Evolutionary conservation across 2,329 filamentous ascomycete genomes (phyloP).

Genomic region (Colletotrichum coccodes): DNA sequence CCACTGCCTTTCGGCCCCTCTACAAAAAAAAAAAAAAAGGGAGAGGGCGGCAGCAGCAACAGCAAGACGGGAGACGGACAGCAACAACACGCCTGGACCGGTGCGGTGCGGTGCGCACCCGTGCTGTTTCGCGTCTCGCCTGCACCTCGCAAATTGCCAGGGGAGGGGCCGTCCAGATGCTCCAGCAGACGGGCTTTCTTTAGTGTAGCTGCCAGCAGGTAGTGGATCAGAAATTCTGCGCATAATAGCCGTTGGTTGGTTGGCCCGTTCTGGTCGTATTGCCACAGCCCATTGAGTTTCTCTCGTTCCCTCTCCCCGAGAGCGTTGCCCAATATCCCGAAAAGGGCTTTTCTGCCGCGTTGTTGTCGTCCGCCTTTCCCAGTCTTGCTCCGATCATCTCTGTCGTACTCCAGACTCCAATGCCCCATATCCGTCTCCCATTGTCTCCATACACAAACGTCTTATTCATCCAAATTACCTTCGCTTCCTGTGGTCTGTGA

Average conservation of each 20-base stretch:
- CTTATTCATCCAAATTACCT: constrained; percentile 25
- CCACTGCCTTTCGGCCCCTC: constrained; percentile 26
- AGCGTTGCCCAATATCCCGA: constrained; percentile 6
- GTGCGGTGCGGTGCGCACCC: no score
- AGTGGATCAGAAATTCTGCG: neutral
- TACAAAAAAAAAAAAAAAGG: neutral
- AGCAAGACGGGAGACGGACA: neutral
- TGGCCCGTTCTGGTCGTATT: neutral
- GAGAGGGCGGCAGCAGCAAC: neutral
- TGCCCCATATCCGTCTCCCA: constrained; percentile 2
- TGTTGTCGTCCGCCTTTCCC: neutral
- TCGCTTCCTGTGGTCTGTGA: constrained; percentile 16
- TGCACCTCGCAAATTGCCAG: constrained; percentile 23
- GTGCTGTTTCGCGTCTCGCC: neutral
- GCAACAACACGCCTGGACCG: neutral
- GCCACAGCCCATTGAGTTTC: neutral
- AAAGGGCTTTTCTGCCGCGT: constrained; percentile 11
- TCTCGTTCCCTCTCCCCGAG: neutral
- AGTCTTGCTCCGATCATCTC: neutral
- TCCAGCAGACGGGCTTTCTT: neutral
- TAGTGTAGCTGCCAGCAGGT: neutral
- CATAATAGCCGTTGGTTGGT: neutral
- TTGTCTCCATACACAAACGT: constrained; percentile 22
- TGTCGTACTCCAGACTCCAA: constrained; percentile 3
- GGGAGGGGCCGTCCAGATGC: neutral